phyloP scores from a whole-genome alignment of 78 protist species.

The Dictyostelium purpureum region DNA sequence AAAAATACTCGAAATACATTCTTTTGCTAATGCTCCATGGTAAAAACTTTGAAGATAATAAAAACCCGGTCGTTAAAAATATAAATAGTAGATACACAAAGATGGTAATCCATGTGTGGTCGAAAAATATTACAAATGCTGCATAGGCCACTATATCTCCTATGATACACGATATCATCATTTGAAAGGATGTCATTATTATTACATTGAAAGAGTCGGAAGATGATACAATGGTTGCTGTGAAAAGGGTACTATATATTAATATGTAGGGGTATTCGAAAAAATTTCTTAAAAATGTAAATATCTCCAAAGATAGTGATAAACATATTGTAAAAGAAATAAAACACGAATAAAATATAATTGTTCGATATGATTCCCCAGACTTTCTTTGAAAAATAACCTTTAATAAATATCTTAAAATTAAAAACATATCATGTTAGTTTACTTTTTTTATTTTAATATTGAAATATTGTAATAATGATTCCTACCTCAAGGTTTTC shows the following conservation, averaged over 20 bases:
- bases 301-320: constrained; percentile 4
- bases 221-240: not conserved
- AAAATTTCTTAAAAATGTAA: not conserved
- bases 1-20: constrained; percentile 23
- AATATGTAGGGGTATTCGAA: constrained; percentile 1
- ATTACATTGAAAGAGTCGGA: constrained; percentile 19
- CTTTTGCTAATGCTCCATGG: constrained; percentile 6
- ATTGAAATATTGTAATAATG: no score
- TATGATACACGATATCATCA: not conserved
- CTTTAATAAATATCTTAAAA: not conserved
- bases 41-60: not conserved
- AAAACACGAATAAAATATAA: constrained; percentile 29
- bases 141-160: not conserved
- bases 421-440: not conserved
- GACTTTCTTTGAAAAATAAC: not conserved
- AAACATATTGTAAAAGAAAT: constrained; percentile 4
- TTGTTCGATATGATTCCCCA: not conserved
- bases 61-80: not conserved
- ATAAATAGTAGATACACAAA: constrained; percentile 1
- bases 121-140: not conserved
- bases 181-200: not conserved
- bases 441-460: not conserved
- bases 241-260: not conserved
- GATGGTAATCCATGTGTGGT: not conserved
- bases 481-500: no score